Evolutionary conservation across 495 filamentous ascomycete genomes (phyloP).

Genomic region (Astrothelium subdiscretum): DNA sequence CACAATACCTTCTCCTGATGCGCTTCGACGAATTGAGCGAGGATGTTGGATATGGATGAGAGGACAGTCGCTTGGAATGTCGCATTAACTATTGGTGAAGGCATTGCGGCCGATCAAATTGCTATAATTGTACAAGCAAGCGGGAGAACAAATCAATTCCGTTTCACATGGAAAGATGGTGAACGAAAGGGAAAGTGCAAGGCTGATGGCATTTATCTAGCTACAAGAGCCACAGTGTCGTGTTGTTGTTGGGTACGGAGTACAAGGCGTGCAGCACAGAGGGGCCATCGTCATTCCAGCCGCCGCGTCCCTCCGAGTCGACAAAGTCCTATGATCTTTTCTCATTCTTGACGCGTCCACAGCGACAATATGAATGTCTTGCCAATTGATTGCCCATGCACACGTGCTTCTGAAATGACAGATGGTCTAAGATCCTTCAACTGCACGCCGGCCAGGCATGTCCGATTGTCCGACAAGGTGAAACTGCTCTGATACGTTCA

Average conservation of each 20-base stretch:
- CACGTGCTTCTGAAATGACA: not conserved
- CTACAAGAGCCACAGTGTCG: not conserved
- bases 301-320: not conserved
- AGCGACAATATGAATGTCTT: not conserved
- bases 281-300: not conserved
- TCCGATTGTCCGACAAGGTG: not conserved
- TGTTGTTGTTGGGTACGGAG: not conserved
- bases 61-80: constrained; percentile 39
- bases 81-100: constrained; percentile 12
- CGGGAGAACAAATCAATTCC: not conserved
- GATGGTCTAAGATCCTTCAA: not conserved
- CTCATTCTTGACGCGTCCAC: not conserved
- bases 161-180: not conserved
- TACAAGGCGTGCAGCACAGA: too few relatives aligned
- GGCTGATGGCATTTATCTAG: not conserved
- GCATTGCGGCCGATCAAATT: not conserved
- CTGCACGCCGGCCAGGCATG: not conserved
- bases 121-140: not conserved
- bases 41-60: constrained; percentile 61
- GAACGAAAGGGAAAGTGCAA: not conserved
- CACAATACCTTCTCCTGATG: constrained; percentile 50
- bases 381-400: not conserved
- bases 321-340: not conserved
- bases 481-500: not conserved
- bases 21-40: constrained; percentile 68